A percentile compares a stretch with the other conserved stretches of the same genome.
These are phyloP conservation scores for Candida pseudoviswanathii DNA, from an alignment of 1,139 yeast species.

Conservation along the genomic window DNA sequence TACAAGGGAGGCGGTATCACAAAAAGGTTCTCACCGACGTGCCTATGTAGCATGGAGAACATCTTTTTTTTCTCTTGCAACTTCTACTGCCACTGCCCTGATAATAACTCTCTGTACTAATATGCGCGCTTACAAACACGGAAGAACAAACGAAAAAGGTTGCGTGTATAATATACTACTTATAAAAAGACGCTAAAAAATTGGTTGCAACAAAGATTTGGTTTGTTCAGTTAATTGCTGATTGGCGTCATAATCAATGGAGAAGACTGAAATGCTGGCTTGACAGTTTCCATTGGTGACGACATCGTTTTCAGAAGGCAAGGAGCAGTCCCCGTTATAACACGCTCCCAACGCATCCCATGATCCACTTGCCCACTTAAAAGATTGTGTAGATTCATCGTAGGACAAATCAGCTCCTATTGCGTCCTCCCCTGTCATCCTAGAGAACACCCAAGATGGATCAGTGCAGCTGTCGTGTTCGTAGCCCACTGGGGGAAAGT, in stretches of 20 bases:
- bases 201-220: not conserved
- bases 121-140: too few species aligned
- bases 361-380: conserved; percentile 19
- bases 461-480: conserved; percentile 31
- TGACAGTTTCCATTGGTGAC: conserved; percentile 29
- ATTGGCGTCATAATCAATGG: conserved; percentile 46
- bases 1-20: too few species aligned
- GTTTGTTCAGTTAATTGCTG: conserved; percentile 24
- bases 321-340: conserved; percentile 36
- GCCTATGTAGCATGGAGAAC: too few species aligned
- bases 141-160: too few species aligned
- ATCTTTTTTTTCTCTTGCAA: too few species aligned
- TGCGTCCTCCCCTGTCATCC: conserved; percentile 39
- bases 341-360: conserved; percentile 28
- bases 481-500: conserved; percentile 45
- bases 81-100: too few species aligned
- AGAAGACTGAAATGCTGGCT: conserved; percentile 40
- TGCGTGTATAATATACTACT: too few species aligned
- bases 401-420: conserved; percentile 30
- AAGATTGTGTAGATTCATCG: conserved; percentile 31
- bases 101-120: too few species aligned
- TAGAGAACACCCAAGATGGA: conserved; percentile 39
- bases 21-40: too few species aligned
- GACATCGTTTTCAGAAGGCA: conserved; percentile 37
- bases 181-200: too few species aligned